Base-by-base conservation (phyloP, 2,329 filamentous ascomycete species). In the Fusarium siculi region DNA sequence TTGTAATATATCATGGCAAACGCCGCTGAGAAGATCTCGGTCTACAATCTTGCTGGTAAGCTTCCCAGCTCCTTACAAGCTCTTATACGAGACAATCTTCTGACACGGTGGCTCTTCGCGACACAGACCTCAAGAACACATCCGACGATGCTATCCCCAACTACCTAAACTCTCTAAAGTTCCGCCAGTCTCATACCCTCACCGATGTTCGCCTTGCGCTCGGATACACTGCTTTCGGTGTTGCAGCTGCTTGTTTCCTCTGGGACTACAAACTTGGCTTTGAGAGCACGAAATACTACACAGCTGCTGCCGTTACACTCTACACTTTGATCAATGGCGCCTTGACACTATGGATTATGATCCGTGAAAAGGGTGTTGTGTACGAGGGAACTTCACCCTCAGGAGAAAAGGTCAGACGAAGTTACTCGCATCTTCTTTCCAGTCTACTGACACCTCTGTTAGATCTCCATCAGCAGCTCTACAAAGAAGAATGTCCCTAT, bases 201-300 rank as follows among this genome's bases (percentile, higher is more conserved):
- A 90, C 91, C 77, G 95, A 98, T 79, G 89, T 97, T 53, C 93
- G 94, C 60, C 91, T 99, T 50, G 88, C 86, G 1, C 87, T 99
- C 14, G 96, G 96, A 72, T 98, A 97, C 84, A 83, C 87, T 25
- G 93, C 95, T 68, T 95, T 98, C 78, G 81, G 88, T 66, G 91
- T 98, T 70, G 92, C 94, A 23, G 95, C 88, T 28, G 92, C 90
- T 69, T 95, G 94, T 77, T 98, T 98, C 86, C 91, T 90, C 71
- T 95, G 94, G 85, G 96, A 99, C 87, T 97, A 94, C 85, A 94
- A 93, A 80, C 87, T 95, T 53, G 96, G 95, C 76, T 98, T 96
- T 88, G 94, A 97, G 72, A 86, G 84, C 69, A 97, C 95, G 23
- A 97, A 96, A 83, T 84, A 88, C 72, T 96, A 91, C 85, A 97